phyloP scores from a whole-genome alignment of 441 rosid genomes.

The Kokia cookei region DNA sequence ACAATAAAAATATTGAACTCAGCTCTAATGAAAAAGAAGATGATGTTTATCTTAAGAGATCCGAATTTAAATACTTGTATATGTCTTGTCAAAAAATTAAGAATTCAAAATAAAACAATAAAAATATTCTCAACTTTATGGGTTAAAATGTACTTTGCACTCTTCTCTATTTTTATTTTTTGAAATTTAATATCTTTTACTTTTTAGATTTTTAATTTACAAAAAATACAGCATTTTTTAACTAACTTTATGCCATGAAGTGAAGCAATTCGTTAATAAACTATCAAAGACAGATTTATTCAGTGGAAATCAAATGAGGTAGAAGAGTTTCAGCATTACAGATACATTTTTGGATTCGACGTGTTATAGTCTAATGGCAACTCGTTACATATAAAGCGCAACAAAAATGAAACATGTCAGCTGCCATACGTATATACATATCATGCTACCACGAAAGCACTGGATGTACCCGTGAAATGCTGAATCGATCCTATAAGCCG shows the following conservation, averaged over 20 bases:
- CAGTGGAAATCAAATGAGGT: not conserved
- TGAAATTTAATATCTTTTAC: too few relatives aligned
- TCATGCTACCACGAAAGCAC: conserved; percentile 80
- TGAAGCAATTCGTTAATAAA: not conserved
- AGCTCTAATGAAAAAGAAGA: too few relatives aligned
- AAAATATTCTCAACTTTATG: too few relatives aligned
- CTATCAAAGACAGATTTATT: not conserved
- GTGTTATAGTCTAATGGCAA: not conserved
- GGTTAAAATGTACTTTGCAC: too few relatives aligned
- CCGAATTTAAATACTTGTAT: too few relatives aligned
- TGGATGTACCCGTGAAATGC: conserved; percentile 88
- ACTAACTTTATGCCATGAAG: not conserved
- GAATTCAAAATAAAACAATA: too few relatives aligned
- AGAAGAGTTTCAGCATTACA: not conserved
- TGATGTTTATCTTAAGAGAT: too few relatives aligned
- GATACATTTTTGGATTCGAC: not conserved
- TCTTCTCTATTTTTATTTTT: too few relatives aligned
- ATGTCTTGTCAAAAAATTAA: too few relatives aligned
- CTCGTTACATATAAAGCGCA: not conserved
- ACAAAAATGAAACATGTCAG: not conserved
- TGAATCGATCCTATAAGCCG: conserved; percentile 51
- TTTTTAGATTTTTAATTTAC: too few relatives aligned
- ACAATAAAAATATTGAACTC: too few relatives aligned
- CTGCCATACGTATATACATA: not conserved
- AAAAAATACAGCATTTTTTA: too few relatives aligned